phyloP scores from a whole-genome alignment of 768 basidiomycete genomes.

The Rhodotorula diobovata region DNA sequence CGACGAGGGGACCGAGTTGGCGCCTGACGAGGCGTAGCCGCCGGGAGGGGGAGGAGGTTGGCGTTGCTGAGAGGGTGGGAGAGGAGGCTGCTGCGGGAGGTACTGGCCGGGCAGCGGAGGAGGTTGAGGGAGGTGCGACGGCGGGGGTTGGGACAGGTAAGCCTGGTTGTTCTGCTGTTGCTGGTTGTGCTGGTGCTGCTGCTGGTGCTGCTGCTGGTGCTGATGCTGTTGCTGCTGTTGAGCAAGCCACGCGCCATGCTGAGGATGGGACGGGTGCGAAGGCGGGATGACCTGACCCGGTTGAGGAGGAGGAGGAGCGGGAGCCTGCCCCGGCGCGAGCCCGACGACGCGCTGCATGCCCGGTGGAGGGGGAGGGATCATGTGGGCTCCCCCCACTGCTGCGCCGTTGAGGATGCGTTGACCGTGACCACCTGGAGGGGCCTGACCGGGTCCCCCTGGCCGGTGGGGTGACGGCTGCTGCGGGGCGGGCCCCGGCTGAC shows the following conservation, averaged over 20 bases:
- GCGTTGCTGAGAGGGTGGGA: not conserved
- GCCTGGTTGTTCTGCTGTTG: not conserved
- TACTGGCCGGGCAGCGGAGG: not conserved
- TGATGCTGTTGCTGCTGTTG: conserved; percentile 12
- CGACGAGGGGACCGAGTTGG: conserved; percentile 1
- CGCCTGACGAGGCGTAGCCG: not conserved
- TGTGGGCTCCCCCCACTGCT: not conserved
- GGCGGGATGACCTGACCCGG: conserved; percentile 4
- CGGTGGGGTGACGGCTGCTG: not conserved
- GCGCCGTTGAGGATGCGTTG: not conserved
- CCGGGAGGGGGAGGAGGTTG: not conserved
- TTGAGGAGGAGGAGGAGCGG: not conserved
- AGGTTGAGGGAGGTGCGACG: not conserved
- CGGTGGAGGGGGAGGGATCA: conserved; percentile 1
- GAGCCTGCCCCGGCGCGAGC: not conserved
- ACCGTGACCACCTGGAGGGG: not conserved
- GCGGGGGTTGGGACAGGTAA: not conserved
- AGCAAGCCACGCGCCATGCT: conserved; percentile 18
- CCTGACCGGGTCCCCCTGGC: not conserved
- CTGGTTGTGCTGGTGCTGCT: not conserved
- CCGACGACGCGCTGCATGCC: not conserved
- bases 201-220: not conserved
- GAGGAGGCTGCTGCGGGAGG: not conserved
- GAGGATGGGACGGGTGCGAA: conserved; percentile 30
- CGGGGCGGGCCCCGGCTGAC: not conserved